Evolutionary conservation across 225 moss, liverwort and hornwort genomes (phyloP), one percentile per base, ranked within the genome.

Genomic region (Physcomitrellopsis africana): DNA sequence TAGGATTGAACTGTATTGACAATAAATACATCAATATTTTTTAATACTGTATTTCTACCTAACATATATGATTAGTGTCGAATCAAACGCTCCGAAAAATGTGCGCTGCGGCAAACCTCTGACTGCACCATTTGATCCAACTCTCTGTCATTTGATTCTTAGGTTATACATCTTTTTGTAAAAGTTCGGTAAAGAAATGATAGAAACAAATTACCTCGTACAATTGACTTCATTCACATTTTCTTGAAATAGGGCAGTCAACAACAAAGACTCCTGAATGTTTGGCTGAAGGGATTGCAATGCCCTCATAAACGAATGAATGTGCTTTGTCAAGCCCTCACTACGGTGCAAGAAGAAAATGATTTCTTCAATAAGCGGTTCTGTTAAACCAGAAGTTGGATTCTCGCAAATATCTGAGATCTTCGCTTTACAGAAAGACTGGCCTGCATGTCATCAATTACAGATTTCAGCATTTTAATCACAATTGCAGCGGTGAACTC

Each of bases 371-470:
- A 92, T 87, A 63, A 93, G 77, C 49, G 79, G 63, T 84, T 96
- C 92, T 72, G 92, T 80, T 69, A 84, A 79, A 90, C 77, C 81
- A 76, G 79, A 65, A 2, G 74, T 86, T 65, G 87, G 80, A 70
- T 68, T 85, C 43, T 86, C 84, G 71, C 74, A 86, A 60, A 96
- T 79, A 82, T 96, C 96, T 46, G 83, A 74, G 62, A 93, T 86
- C 86, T 92, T 96, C 70, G 77, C 77, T 77, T 90, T 93, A 71
- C 87, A 90, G 71, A 96, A 96, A 52, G 83, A 74, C 67, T 87
- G 90, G 46, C 93, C 96, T 96, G 92, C 85, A 80, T 60, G 73
- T 66, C 70, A 77, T 20, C 41, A 65, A 41, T 48, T n/a, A 66
- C 17, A 76, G 15, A 51, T 18, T 26, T 65, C 42, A n/a, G 10